These are phyloP conservation scores for Podospora appendiculata DNA, from an alignment of 495 filamentous ascomycete genomes.

Conservation along the genomic window DNA sequence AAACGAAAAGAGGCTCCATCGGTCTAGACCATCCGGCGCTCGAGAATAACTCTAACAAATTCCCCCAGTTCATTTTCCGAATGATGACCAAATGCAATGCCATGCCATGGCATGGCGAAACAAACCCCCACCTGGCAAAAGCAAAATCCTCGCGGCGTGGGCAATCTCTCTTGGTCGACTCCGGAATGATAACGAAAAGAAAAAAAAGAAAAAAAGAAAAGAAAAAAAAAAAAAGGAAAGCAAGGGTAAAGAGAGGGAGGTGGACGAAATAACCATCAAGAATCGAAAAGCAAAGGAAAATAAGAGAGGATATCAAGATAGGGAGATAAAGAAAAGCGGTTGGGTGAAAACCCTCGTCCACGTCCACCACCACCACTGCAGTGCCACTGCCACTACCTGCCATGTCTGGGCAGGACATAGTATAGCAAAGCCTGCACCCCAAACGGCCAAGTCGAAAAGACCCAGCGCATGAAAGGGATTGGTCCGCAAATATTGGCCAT, in stretches of 20 bases:
- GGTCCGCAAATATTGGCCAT: too few relatives aligned
- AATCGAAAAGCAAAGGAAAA: too few relatives aligned
- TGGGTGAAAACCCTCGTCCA: too few relatives aligned
- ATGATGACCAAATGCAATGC: neutral
- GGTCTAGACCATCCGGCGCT: neutral
- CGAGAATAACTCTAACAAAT: neutral
- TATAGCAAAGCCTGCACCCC: too few relatives aligned
- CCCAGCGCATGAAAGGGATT: too few relatives aligned
- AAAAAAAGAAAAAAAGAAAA: neutral
- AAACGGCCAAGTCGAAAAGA: too few relatives aligned
- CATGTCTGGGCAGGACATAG: too few relatives aligned
- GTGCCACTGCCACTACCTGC: too few relatives aligned
- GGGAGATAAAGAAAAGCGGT: too few relatives aligned
- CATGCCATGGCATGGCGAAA: neutral
- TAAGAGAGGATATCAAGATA: too few relatives aligned
- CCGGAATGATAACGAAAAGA: neutral
- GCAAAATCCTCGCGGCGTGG: neutral
- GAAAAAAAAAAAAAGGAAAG: neutral
- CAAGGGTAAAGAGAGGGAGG: neutral
- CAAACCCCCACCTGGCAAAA: neutral
- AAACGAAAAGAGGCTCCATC: neutral
- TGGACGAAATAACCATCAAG: neutral
- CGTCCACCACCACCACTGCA: too few relatives aligned
- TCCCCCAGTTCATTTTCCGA: neutral
- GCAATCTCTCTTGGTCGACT: neutral